Evolutionary conservation across 208 protist genomes (phyloP), one percentile per base, ranked within the genome.

Genomic region (Trypanosoma boissoni): DNA sequence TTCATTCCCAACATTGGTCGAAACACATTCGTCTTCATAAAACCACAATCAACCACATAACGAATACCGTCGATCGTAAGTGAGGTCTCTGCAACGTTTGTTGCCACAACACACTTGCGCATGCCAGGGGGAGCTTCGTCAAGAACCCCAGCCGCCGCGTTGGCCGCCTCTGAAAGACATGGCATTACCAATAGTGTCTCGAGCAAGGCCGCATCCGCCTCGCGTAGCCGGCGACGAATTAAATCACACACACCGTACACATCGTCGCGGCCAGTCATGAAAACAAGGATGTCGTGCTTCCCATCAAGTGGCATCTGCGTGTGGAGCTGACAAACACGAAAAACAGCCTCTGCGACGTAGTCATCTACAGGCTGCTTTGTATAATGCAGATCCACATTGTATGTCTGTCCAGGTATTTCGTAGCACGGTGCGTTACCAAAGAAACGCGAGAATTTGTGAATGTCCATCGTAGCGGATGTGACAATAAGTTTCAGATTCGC

Each of bases 31-130:
- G 98, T 81, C 74, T 99, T 99, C 82, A 90, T 97, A 80, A 96
- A 99, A 16, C 99, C 99, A 54, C 76, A 81, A 70, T 99, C 98
- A 21, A 99, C 88, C 14, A 99, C 92, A 63, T 92, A 96, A 44
- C 78, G 76, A 52, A 97, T 84, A n/a, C 90, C 98, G 68, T 99
- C 95, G 24, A 99, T 98, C 16, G 97, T 99, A 0, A 99, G 75
- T 14, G 96, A 99, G 4, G 99, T 99, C 74, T 99, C 99, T 14
- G 99, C 99, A 56, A 99, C 99, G 76, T 99, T 99, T 20, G 99
- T 99, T 3, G 98, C 92, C 0, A 99, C 95, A 28, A 99, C 97
- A 64, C 96, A 98, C 81, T 99, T 99, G n/a, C 98, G 79, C 46
- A 65, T 66, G 10, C 93, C 91, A 18, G 71, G 39, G n/a, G 92